Base-by-base conservation (phyloP, 352 stramenopile genomes). In the Phytophthora aleatoria region DNA sequence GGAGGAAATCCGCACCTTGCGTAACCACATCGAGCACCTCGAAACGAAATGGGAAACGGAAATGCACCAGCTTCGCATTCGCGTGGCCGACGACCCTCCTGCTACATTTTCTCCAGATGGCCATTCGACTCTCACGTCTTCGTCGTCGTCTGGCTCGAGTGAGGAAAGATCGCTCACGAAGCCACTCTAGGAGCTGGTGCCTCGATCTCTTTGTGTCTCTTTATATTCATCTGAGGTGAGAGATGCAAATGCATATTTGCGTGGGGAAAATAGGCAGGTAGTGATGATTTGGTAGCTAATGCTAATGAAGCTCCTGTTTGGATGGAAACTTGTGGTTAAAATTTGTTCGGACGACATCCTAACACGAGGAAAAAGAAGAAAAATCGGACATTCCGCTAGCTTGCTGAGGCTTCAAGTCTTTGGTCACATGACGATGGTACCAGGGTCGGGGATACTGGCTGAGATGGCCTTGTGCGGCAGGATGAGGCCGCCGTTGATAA, bases 381-480 rank as follows among this genome's bases (percentile, higher is more conserved):
- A 20, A 20, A 20, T 20, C 20, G 20, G 20, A 20, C 20, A 20
- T 20, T 20, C 20, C 20, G 20, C 20, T 20, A 20, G 20, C 20
- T 20, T 20, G 20, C 20, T 20, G 20, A 20, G 20, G 20, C 20
- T 20, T 20, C 20, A 20, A 20, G 63, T 16, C 31, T 26, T 36
- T 27, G 31, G 5, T 75, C 64, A 96, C 89, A 96, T 96, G 76
- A 96, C 85, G 61, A 96, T 96, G 39, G 85, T 96, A 52, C 89
- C 89, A 33, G 85, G 84, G 55, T 95, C 87, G 2, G 83, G 85
- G 41, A 93, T 92, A 66, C 83, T 94, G 47, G 83, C 71, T 6
- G 89, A 95, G 70, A 96, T 95, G 67, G 84, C 85, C 61, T 95
- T 95, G 72, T 96, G 89, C 39, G 89, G 89, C 53, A 96, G 61